These are phyloP conservation scores for Nephelium lappaceum DNA, from an alignment of 345 rosid species.

Conservation along the genomic window DNA sequence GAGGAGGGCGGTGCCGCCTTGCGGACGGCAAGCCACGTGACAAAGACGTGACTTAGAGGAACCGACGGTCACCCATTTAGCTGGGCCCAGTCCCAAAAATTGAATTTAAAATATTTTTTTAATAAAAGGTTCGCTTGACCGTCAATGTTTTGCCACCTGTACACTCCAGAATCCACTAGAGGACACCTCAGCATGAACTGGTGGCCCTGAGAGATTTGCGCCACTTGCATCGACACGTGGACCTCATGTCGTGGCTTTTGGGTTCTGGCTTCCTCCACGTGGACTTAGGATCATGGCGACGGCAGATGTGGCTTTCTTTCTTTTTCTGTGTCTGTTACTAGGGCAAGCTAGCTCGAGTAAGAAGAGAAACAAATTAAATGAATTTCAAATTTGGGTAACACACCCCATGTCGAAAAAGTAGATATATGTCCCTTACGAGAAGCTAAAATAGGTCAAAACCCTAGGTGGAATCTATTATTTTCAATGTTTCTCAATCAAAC, in stretches of 20 bases:
- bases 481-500: neutral
- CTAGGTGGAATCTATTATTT: neutral
- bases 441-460: neutral
- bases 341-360: neutral
- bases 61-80: neutral
- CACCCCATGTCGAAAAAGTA: neutral
- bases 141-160: slow-evolving; percentile 30
- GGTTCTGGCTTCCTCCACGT: slow-evolving; percentile 12
- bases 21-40: slow-evolving; percentile 42
- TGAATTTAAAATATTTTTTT: neutral
- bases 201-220: slow-evolving; percentile 16
- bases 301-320: too few relatives aligned
- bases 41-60: slow-evolving; percentile 26
- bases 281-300: neutral
- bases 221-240: slow-evolving; percentile 4
- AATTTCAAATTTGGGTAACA: too few relatives aligned
- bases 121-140: neutral
- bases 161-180: neutral
- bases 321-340: neutral
- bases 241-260: neutral
- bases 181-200: slow-evolving; percentile 20
- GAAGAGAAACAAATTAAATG: too few relatives aligned
- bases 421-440: slow-evolving; percentile 1
- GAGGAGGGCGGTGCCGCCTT: slow-evolving; percentile 43
- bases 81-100: neutral